Evolutionary conservation across 2,329 filamentous ascomycete species (phyloP).

Genomic region (Fusarium setosum): DNA sequence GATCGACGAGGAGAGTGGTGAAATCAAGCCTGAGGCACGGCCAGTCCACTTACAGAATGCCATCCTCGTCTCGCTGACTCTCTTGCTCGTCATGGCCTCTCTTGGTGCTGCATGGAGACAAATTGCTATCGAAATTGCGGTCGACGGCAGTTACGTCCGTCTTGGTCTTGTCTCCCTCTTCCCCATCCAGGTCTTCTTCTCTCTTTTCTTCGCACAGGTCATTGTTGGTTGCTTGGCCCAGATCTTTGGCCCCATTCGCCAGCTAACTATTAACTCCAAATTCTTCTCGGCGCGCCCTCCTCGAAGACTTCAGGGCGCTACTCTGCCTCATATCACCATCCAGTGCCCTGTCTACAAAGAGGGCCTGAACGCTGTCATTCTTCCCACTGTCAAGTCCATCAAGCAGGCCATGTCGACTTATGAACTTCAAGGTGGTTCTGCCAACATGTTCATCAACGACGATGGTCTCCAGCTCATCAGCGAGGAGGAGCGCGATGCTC

Average conservation of each 20-base stretch:
- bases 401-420: conserved; percentile 83
- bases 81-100: conserved; percentile 73
- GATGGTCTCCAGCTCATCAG: conserved; percentile 77
- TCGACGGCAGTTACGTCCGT: conserved; percentile 72
- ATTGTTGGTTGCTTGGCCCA: conserved; percentile 81
- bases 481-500: conserved; percentile 70
- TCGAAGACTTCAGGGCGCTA: conserved; percentile 65
- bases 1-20: conserved; percentile 78
- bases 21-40: conserved; percentile 72
- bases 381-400: conserved; percentile 80
- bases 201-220: conserved; percentile 83
- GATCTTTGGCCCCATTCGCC: conserved; percentile 79
- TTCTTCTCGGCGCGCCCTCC: conserved; percentile 83
- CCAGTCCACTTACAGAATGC: conserved; percentile 78
- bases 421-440: conserved; percentile 81
- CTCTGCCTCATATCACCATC: conserved; percentile 80
- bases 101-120: conserved; percentile 77
- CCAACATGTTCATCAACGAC: conserved; percentile 82
- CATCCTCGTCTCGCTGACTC: conserved; percentile 73
- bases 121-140: conserved; percentile 74
- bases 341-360: conserved; percentile 93
- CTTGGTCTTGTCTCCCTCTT: conserved; percentile 73
- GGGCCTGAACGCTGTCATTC: conserved; percentile 79
- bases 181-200: conserved; percentile 83
- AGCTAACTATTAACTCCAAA: conserved; percentile 81